Conservation (phyloP, 2,329 filamentous ascomycete species). For the Colletotrichum tabaci region DNA sequence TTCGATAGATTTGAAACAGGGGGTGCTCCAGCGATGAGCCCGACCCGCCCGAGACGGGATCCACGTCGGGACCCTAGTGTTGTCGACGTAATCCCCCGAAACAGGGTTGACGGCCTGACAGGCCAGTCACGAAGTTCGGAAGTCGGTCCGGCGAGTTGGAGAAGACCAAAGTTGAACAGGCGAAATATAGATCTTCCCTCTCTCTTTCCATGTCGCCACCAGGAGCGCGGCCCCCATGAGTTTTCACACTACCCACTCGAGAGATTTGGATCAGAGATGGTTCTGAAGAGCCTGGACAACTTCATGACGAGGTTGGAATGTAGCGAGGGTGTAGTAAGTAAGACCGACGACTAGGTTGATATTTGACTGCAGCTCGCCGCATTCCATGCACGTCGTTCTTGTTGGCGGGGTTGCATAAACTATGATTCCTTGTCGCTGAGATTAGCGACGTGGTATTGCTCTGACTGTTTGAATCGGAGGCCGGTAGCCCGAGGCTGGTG, state of each 20-base stretch:
- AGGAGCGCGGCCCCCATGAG: neutral
- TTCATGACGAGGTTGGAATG: neutral
- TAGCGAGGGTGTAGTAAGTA: neutral
- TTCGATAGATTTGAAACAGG: slow-evolving; percentile 23
- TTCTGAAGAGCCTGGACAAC: neutral
- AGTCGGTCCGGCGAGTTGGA: neutral
- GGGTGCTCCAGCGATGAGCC: slow-evolving; percentile 10
- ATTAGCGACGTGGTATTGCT: neutral
- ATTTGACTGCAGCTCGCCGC: neutral
- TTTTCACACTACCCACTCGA: neutral
- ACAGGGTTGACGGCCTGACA: neutral
- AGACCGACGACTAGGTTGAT: neutral
- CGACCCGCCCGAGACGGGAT: slow-evolving; percentile 5
- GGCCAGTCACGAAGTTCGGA: slow-evolving; percentile 8
- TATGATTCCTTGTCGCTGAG: neutral
- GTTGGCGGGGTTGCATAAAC: neutral
- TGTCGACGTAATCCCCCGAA: neutral
- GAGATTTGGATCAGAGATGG: neutral
- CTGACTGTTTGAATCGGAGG: neutral
- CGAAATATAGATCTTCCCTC: slow-evolving; percentile 3
- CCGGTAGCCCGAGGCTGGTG: neutral
- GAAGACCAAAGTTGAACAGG: neutral
- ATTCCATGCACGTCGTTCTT: neutral
- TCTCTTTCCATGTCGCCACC: neutral
- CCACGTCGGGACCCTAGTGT: slow-evolving; percentile 13